These are phyloP conservation scores for Tinospora cordifolia DNA, from an alignment of 164 flowering plant genomes.

Conservation along the genomic window DNA sequence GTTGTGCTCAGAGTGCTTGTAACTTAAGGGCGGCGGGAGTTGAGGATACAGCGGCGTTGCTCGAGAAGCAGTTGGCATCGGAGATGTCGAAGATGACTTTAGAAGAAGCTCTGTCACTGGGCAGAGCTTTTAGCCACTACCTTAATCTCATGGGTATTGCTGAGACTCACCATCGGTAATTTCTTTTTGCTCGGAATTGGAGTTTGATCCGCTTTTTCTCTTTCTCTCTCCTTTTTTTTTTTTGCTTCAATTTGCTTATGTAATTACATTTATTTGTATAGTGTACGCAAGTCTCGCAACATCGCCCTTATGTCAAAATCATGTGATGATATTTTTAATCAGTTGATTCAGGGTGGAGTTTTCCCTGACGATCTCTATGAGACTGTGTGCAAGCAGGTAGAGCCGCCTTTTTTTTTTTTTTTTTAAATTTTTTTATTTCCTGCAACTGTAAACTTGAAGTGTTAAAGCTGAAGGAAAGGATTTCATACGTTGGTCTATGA, in stretches of 20 bases:
- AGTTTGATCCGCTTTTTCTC: no score
- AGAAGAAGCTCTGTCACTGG: conserved; percentile 72
- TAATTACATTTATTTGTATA: conserved; percentile 22
- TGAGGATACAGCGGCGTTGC: conserved; percentile 59
- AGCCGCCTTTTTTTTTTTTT: conserved; percentile 6
- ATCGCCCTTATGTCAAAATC: conserved; percentile 55
- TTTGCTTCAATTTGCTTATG: not conserved
- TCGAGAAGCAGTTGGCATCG: conserved; percentile 69
- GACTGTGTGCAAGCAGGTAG: conserved; percentile 78
- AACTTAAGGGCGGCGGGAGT: conserved; percentile 71
- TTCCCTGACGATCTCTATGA: conserved; percentile 65
- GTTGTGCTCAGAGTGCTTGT: conserved; percentile 50
- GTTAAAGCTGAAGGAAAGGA: not conserved
- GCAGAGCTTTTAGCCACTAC: conserved; percentile 78
- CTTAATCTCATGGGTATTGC: conserved; percentile 83
- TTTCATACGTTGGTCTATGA: conserved; percentile 4
- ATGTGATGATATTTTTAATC: conserved; percentile 74
- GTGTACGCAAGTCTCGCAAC: conserved; percentile 49
- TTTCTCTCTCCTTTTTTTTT: no score
- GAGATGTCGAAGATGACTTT: conserved; percentile 72
- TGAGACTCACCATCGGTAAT: conserved; percentile 83
- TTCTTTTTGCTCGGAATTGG: not conserved
- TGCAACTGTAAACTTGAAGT: not conserved
- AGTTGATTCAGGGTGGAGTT: conserved; percentile 71
- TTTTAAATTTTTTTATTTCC: conserved; percentile 4